phyloP scores from a whole-genome alignment of 371 early-diverging fungal species.

The Mortierella sp. region DNA sequence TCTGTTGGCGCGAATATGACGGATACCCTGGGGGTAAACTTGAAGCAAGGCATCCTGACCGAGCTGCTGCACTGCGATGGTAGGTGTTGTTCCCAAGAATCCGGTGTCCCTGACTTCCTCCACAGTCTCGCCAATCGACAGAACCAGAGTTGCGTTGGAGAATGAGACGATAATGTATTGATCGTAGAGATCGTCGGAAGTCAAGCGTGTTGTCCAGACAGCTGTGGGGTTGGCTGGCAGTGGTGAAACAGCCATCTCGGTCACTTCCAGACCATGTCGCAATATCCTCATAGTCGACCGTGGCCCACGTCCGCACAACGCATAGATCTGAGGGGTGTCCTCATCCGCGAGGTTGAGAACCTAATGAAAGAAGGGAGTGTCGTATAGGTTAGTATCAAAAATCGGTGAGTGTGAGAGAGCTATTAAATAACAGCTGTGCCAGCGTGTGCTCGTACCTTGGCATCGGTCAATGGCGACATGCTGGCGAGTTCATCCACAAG shows the following conservation, averaged over 20 bases:
- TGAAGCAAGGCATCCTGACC: constrained; percentile 95
- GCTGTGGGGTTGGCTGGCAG: constrained; percentile 95
- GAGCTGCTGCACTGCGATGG: constrained; percentile 87
- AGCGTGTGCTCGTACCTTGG: constrained; percentile 55
- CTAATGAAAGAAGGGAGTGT: constrained; percentile 42
- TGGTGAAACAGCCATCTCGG: constrained; percentile 93
- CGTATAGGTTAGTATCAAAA: background rate
- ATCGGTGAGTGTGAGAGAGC: background rate
- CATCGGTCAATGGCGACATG: constrained; percentile 81
- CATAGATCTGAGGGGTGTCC: constrained; percentile 94
- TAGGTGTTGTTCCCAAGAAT: constrained; percentile 84
- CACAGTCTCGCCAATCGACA: constrained; percentile 95
- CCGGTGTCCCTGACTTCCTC: constrained; percentile 96
- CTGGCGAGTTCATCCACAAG: constrained; percentile 93
- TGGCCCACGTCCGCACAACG: constrained; percentile 89
- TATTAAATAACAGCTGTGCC: background rate
- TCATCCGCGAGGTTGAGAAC: constrained; percentile 92
- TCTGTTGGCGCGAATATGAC: constrained; percentile 88
- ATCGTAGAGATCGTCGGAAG: constrained; percentile 69
- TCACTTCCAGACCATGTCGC: constrained; percentile 93
- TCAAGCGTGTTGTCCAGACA: constrained; percentile 93
- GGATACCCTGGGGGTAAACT: constrained; percentile 88
- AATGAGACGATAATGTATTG: constrained; percentile 96
- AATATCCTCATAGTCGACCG: constrained; percentile 89
- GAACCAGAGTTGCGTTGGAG: constrained; percentile 91